Evolutionary conservation across 306 rosid species (phyloP).

Genomic region (Biancaea sappan): DNA sequence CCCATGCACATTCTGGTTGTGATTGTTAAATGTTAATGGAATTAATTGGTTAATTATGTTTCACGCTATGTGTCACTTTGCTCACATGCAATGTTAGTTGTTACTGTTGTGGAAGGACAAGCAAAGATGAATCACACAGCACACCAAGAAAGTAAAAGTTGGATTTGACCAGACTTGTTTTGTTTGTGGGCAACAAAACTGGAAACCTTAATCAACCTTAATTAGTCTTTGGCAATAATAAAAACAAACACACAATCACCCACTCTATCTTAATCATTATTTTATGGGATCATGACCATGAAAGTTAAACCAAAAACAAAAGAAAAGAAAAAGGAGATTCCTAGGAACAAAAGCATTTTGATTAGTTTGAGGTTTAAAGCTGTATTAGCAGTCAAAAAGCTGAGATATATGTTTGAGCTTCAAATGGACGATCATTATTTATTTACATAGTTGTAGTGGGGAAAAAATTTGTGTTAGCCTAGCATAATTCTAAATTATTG

Average conservation of each 20-base stretch:
- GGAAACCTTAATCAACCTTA: conserved; percentile 18
- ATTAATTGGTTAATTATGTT: neutral
- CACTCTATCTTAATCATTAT: conserved; percentile 18
- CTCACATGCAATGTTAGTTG: neutral
- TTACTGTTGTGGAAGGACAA: neutral
- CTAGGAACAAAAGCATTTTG: conserved; percentile 25
- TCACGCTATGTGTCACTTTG: neutral
- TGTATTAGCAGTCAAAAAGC: conserved; percentile 30
- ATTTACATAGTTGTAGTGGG: too few species aligned
- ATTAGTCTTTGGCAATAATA: neutral
- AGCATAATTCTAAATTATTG: too few species aligned
- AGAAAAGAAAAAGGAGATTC: neutral
- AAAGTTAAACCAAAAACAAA: conserved; percentile 17
- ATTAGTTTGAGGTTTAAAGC: conserved; percentile 42
- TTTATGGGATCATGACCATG: conserved; percentile 28
- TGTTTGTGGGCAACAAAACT: neutral
- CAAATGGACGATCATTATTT: neutral
- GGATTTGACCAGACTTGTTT: conserved; percentile 6
- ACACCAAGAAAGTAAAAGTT: conserved; percentile 29
- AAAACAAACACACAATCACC: conserved; percentile 16
- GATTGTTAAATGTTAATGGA: neutral
- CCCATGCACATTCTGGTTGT: too few species aligned
- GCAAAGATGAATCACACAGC: conserved; percentile 22
- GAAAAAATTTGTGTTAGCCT: too few species aligned
- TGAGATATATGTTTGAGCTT: neutral